Evolutionary conservation across 2,329 filamentous ascomycete genomes (phyloP), one percentile per base, ranked within the genome.

Genomic region (Septoria petroselini): DNA sequence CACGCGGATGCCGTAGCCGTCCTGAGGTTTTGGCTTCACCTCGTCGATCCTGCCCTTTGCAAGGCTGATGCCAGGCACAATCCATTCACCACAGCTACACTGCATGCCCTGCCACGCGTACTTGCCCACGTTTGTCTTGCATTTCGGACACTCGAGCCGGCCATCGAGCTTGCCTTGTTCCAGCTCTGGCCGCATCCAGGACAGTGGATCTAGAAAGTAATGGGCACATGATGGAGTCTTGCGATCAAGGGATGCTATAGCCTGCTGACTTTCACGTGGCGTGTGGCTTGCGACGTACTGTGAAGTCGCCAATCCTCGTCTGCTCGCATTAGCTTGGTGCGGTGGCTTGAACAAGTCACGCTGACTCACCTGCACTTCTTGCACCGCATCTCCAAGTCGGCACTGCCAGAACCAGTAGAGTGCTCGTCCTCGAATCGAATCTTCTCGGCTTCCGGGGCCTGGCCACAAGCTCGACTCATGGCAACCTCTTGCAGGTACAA

Each of bases 61-160:
- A 54, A 97, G 75, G 54, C 86, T 91, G 67, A 98, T 93, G 1
- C 86, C 91, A 7, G 93, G 91, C 42, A 90, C 87, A 17, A 96
- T 79, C 91, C 93, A 97, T 55, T 85, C 82, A 30, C 85, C 83
- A 69, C 93, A 98, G 65, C 83, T 93, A 72, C 93, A 98, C 67
- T 83, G 84, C 77, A 96, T 85, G 11, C 93, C 93, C 68, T 94
- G 89, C 93, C 93, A 98, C 44, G 91, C 87, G 66, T 96, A 98
- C 62, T 93, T 87, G 31, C 93, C 93, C 40, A 97, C 82, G 44
- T 88, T 89, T 33, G 87, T 83, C 39, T 80, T 82, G 69, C 93
- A 98, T 63, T 85, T 86, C 7, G 93, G 91, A 64, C 93, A 98
- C 51, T 83, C 80, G 25, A 98, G 76, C 7, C 91, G 83, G 18